These are phyloP conservation scores for Malus hybrid DNA, from an alignment of 331 rosid species.

Conservation along the genomic window DNA sequence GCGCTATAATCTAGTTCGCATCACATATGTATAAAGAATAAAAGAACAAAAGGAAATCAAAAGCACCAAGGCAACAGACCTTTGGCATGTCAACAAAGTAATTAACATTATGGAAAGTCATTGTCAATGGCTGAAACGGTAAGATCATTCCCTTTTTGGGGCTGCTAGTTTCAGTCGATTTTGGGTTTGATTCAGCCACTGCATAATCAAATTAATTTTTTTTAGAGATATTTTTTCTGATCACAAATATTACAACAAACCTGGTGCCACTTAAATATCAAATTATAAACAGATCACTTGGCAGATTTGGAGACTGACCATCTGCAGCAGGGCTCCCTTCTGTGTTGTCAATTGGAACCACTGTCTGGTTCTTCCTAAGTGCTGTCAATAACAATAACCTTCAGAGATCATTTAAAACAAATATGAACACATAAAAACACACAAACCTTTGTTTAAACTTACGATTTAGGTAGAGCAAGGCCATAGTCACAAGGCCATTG, in stretches of 20 bases:
- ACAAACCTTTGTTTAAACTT: conserved; percentile 20
- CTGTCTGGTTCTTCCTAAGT: conserved; percentile 37
- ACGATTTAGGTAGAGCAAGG: conserved; percentile 73
- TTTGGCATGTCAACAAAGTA: conserved; percentile 77
- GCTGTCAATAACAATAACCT: conserved; percentile 34
- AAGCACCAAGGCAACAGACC: conserved; percentile 16
- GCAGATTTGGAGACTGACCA: conserved; percentile 13
- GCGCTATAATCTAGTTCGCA: neutral
- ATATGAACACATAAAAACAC: neutral
- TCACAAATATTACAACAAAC: neutral
- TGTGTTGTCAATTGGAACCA: conserved; percentile 26
- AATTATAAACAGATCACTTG: neutral
- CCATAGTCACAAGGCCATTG: conserved; percentile 53
- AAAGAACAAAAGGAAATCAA: neutral
- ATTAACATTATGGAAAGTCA: conserved; percentile 73
- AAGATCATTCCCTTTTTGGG: conserved; percentile 82
- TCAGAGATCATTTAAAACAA: neutral
- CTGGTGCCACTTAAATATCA: neutral
- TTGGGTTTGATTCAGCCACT: conserved; percentile 18
- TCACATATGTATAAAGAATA: neutral
- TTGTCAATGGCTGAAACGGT: conserved; percentile 76
- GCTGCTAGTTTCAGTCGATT: conserved; percentile 15
- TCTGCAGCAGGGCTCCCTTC: conserved; percentile 22
- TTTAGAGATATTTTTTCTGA: neutral
- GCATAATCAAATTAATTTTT: conserved; percentile 19